Evolutionary conservation across 305 asterid genomes (phyloP).

Genomic region (Lippia alba): DNA sequence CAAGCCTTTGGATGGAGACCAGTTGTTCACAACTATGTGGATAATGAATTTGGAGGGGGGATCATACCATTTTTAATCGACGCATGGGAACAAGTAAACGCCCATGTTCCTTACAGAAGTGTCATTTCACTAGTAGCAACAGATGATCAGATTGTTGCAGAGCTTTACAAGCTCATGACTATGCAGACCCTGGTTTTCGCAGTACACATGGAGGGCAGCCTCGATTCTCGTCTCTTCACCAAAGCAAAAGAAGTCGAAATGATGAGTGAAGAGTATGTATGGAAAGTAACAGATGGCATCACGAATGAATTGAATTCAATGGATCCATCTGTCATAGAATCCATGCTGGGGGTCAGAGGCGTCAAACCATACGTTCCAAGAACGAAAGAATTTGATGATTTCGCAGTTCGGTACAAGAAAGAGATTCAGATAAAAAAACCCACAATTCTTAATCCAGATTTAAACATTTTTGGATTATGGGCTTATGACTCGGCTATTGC

Average conservation of each 20-base stretch:
- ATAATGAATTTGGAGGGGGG: conserved; percentile 58
- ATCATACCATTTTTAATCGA: conserved; percentile 51
- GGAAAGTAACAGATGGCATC: conserved; percentile 60
- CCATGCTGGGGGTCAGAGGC: conserved; percentile 67
- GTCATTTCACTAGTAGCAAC: conserved; percentile 50
- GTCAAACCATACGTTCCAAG: conserved; percentile 47
- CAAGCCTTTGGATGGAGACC: conserved; percentile 58
- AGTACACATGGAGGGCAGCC: conserved; percentile 42
- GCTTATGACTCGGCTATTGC: conserved; percentile 61
- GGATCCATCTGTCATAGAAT: conserved; percentile 35
- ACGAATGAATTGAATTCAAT: conserved; percentile 33
- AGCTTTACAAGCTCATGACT: conserved; percentile 54
- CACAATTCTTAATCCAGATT: conserved; percentile 7
- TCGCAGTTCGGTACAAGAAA: conserved; percentile 45
- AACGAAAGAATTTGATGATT: conserved; percentile 38
- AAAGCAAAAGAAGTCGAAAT: conserved; percentile 51
- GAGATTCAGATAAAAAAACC: conserved; percentile 31
- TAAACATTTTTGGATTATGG: conserved; percentile 57
- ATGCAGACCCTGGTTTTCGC: conserved; percentile 61
- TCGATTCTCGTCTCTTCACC: conserved; percentile 50
- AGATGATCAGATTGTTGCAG: conserved; percentile 45
- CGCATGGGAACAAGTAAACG: conserved; percentile 46
- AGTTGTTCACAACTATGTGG: conserved; percentile 52
- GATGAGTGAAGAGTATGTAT: conserved; percentile 53
- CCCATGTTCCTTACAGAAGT: conserved; percentile 50